Percentiles rank a stretch among this genome's conserved stretches.
Conservation (phyloP, 805 yeast genomes). For the Schwanniomyces occidentalis region DNA sequence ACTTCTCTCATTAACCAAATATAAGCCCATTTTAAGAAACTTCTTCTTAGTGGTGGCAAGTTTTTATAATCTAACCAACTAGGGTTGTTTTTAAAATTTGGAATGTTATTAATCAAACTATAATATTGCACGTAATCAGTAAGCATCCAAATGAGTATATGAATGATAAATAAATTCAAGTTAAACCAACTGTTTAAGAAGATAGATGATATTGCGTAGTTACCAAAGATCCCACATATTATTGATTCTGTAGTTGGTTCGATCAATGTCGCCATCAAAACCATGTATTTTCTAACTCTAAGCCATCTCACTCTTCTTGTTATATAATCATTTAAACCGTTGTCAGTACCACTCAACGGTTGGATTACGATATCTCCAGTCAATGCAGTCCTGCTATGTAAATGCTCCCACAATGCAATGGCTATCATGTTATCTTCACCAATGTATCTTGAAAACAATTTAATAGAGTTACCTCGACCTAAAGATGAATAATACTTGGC, state of each 20-base stretch:
- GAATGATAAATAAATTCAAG: conserved; percentile 44
- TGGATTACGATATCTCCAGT: conserved; percentile 79
- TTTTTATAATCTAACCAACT: conserved; percentile 23
- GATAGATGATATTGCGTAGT: conserved; percentile 54
- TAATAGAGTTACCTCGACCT: conserved; percentile 53
- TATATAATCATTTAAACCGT: conserved; percentile 54
- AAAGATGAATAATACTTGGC: conserved; percentile 26
- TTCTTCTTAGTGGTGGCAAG: conserved; percentile 16
- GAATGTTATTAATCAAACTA: conserved; percentile 34
- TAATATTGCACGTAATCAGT: conserved; percentile 64
- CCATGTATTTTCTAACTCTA: conserved; percentile 86
- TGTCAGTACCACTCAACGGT: conserved; percentile 51
- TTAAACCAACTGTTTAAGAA: conserved; percentile 35
- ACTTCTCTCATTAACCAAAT: conserved; percentile 70
- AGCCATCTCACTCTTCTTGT: conserved; percentile 80
- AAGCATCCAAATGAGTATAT: conserved; percentile 61
- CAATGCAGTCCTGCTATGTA: conserved; percentile 69
- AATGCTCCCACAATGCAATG: conserved; percentile 73
- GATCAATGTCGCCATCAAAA: conserved; percentile 73
- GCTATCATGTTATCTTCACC: conserved; percentile 95
- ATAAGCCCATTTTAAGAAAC: conserved; percentile 25
- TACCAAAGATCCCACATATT: conserved; percentile 65
- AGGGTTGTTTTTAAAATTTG: conserved; percentile 18
- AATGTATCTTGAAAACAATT: conserved; percentile 74
- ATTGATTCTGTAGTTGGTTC: conserved; percentile 87